Base-by-base conservation (phyloP, 805 yeast species). In the Kuraishia floccosa region DNA sequence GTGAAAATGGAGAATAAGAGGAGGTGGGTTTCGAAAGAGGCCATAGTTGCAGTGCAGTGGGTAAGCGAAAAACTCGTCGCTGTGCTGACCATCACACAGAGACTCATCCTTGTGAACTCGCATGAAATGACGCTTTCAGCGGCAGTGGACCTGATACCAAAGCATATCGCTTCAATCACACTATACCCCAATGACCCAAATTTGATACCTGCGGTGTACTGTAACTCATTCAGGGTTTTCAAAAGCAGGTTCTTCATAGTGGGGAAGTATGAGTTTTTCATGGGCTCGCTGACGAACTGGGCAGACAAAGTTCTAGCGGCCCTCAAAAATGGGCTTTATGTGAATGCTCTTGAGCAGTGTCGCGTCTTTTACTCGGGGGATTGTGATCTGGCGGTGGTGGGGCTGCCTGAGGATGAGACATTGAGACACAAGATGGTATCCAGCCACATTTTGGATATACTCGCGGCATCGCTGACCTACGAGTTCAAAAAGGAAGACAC, bases 261-360 rank as follows among this genome's bases (percentile, higher is more conserved):
- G 30, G 80, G 80, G 0, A 55, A 59, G 25, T 63, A 65, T 32
- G 76, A 70, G 34, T 44, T 73, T 26, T 54, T 55, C 5, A 61
- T 76, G 3, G 94, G 87, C 0, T 58, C 72, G 16, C 50, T 73
- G 11, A 57, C 73, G 3, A 73, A 66, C 40, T 84, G 86, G 94
- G 83, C 78, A 0, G 87, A 80, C 39, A 56, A 62, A 17, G 49
- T 82, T 2, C 48, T 68, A 35, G 58, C 52, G 5, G 44, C 68
- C 9, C 56, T 84, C 29, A 56, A 67, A 8, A 40, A 52, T 2
- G 72, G 68, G 1, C 48, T 65, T 15, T 77, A 74, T 33, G 48
- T 67, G 5, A 55, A 49, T 3, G 87, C 93, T 0, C 58, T 83
- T n/a, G 50, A 56, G 3, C 54, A 65, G 11, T 77, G 81, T 0